These are phyloP conservation scores for Eustoma russellianum DNA, from an alignment of 257 asterid species.

Conservation along the genomic window DNA sequence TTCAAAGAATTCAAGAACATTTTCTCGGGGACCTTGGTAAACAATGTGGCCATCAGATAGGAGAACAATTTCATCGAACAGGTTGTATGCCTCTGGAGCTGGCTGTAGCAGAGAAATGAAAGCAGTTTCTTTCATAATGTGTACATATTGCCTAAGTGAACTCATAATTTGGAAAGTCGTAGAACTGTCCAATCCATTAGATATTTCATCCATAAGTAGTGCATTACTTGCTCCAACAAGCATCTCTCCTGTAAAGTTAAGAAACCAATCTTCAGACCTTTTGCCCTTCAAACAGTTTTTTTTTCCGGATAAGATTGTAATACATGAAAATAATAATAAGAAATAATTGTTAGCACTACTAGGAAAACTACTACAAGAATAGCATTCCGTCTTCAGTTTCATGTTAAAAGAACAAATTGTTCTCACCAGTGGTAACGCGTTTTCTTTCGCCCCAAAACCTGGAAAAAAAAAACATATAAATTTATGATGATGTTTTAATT, in stretches of 20 bases:
- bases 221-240: conserved; percentile 35
- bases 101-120: conserved; percentile 35
- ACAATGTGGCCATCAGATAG: conserved; percentile 24
- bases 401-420: too few species aligned
- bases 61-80: conserved; percentile 35
- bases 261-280: background rate
- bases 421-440: conserved; percentile 29
- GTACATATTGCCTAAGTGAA: conserved; percentile 29
- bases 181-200: conserved; percentile 39
- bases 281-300: background rate
- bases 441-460: conserved; percentile 34
- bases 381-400: conserved; percentile 50
- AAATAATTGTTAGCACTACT: too few species aligned
- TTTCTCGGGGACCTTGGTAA: conserved; percentile 32
- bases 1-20: conserved; percentile 25
- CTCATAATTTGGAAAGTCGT: conserved; percentile 33
- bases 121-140: conserved; percentile 33
- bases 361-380: conserved; percentile 15
- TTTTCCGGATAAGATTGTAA: too few species aligned
- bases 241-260: conserved; percentile 22
- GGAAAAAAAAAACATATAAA: conserved; percentile 6
- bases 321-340: background rate
- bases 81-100: conserved; percentile 30
- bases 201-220: conserved; percentile 35
- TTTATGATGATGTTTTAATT: too few species aligned